Evolutionary conservation across 2,329 filamentous ascomycete species (phyloP).

Genomic region (Colletotrichum plurivorum): DNA sequence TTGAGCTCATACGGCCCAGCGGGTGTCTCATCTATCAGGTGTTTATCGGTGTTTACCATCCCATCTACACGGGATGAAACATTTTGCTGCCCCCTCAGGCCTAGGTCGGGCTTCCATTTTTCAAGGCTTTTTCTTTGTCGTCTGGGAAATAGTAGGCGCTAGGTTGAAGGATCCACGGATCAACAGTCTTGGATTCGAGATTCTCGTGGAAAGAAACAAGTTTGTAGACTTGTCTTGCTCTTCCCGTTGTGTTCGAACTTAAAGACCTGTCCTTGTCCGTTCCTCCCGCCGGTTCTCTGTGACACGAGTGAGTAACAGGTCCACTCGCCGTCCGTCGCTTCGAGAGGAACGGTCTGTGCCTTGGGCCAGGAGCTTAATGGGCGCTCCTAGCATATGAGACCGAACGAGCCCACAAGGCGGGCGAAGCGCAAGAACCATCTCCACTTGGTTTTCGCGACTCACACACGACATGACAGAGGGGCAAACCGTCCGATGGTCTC

Average conservation of each 20-base stretch:
- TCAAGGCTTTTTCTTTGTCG: too few relatives aligned
- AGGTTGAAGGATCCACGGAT: background rate
- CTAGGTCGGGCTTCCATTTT: background rate
- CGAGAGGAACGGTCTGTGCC: conserved; percentile 17
- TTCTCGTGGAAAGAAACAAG: background rate
- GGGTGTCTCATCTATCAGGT: conserved; percentile 32
- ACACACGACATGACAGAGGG: background rate
- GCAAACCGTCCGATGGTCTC: conserved; percentile 19
- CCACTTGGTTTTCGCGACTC: conserved; percentile 15
- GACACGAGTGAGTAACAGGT: conserved; percentile 1
- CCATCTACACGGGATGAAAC: conserved; percentile 39
- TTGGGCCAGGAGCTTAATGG: conserved; percentile 14
- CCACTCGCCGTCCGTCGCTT: background rate
- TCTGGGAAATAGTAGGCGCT: too few relatives aligned
- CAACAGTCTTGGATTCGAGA: background rate
- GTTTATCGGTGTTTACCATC: conserved; percentile 39
- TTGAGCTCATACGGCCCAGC: conserved; percentile 9
- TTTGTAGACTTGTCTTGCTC: background rate
- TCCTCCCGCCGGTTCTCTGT: conserved; percentile 1
- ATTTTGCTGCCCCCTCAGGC: conserved; percentile 7
- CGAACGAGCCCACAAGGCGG: background rate
- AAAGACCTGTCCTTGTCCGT: background rate
- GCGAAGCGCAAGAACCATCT: conserved; percentile 2
- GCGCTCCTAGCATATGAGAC: conserved; percentile 1
- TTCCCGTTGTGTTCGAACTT: background rate